phyloP scores from a whole-genome alignment of 1,284 basidiomycete species.

The Chondrostereum purpureum region DNA sequence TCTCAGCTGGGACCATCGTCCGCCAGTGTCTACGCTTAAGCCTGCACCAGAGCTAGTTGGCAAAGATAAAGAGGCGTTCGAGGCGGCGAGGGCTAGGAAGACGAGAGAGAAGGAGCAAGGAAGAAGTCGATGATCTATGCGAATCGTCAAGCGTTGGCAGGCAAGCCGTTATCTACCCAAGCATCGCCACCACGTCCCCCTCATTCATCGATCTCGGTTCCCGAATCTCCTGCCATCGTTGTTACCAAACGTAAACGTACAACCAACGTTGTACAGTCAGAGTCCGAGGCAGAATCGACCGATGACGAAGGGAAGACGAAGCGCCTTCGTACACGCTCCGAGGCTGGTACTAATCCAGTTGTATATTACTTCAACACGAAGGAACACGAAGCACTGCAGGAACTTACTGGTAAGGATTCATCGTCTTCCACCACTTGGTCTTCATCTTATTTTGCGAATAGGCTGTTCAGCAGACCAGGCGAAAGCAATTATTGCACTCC shows the following conservation, averaged over 20 bases:
- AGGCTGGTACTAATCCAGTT: conserved; percentile 14
- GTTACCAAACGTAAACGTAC: conserved; percentile 39
- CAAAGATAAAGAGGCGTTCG: conserved; percentile 62
- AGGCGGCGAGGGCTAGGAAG: conserved; percentile 57
- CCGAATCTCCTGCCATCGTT: conserved; percentile 13
- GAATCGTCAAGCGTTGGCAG: conserved; percentile 34
- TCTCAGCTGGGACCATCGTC: conserved; percentile 42
- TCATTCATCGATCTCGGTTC: background rate
- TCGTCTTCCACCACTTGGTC: conserved; percentile 8
- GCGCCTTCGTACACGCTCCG: conserved; percentile 17
- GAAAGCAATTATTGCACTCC: conserved; percentile 67
- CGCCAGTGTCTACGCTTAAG: conserved; percentile 17
- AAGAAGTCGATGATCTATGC: conserved; percentile 75
- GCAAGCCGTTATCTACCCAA: conserved; percentile 20
- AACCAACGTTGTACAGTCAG: conserved; percentile 61
- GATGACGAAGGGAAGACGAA: conserved; percentile 21
- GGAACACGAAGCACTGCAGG: conserved; percentile 70
- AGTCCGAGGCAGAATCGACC: conserved; percentile 47
- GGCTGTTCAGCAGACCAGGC: conserved; percentile 86
- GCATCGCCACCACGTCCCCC: conserved; percentile 12
- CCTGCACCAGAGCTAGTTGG: conserved; percentile 36
- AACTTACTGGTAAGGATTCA: conserved; percentile 71
- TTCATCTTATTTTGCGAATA: conserved; percentile 24
- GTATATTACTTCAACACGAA: conserved; percentile 82
- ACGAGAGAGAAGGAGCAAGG: conserved; percentile 62